Evolutionary conservation across 371 early-diverging fungal genomes (phyloP).

Genomic region (Funneliformis caledonium): DNA sequence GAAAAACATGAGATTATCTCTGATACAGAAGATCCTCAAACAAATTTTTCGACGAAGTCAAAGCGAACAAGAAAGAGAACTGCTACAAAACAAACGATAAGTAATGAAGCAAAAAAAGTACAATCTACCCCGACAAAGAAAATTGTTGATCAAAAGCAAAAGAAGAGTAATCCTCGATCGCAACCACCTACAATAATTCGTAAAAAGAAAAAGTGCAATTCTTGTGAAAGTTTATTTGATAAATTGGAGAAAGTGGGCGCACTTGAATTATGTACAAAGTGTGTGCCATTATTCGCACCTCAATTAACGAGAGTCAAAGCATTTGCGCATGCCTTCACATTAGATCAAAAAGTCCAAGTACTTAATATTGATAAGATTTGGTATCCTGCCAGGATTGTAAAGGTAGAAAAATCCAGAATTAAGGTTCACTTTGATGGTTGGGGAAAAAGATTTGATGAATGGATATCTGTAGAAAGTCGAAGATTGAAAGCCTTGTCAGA

Average conservation of each 20-base stretch:
- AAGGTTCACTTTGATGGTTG: constrained; percentile 38
- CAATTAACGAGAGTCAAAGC: constrained; percentile 16
- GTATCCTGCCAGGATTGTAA: constrained; percentile 30
- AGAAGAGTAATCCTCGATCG: background rate
- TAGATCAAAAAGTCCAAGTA: constrained; percentile 25
- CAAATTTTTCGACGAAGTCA: background rate
- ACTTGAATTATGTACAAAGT: constrained; percentile 9
- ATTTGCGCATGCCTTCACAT: constrained; percentile 3
- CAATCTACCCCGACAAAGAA: background rate
- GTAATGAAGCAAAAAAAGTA: background rate
- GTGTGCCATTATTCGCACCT: constrained; percentile 22
- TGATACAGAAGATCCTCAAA: background rate
- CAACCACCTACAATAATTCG: background rate
- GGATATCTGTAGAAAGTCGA: constrained; percentile 30
- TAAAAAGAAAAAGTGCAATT: background rate
- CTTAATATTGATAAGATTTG: constrained; percentile 30
- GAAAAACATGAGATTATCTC: background rate
- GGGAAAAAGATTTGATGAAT: constrained; percentile 32
- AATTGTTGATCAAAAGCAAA: background rate
- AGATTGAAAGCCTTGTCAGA: constrained; percentile 10
- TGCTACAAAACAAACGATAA: background rate
- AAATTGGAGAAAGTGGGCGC: constrained; percentile 22
- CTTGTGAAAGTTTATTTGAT: background rate
- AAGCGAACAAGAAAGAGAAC: background rate
- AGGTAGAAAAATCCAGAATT: constrained; percentile 14